Conservation (phyloP, 805 yeast species). For the Komagataella kurtzmanii region DNA sequence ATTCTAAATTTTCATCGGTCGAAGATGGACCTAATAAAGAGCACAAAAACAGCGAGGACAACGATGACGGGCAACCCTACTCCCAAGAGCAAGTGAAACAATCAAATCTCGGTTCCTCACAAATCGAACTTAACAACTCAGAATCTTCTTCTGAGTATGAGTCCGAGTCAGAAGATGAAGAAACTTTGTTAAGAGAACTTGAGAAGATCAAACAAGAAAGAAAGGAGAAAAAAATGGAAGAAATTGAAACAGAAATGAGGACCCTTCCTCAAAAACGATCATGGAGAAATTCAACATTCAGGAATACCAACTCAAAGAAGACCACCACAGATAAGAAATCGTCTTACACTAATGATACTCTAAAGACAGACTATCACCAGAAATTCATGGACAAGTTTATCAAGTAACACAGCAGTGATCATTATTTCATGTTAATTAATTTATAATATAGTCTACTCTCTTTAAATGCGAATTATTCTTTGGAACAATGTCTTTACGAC, state of each 20-base stretch:
- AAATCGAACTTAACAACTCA: constrained; percentile 1
- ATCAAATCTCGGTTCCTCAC: not conserved
- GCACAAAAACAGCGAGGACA: constrained; percentile 38
- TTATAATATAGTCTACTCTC: not conserved
- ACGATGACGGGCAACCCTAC: constrained; percentile 12
- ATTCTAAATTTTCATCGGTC: constrained; percentile 6
- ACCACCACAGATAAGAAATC: constrained; percentile 14
- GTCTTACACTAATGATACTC: constrained; percentile 14
- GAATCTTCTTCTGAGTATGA: constrained; percentile 2
- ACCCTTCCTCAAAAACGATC: constrained; percentile 9
- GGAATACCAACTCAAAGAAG: constrained; percentile 2
- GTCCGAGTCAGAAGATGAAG: constrained; percentile 34
- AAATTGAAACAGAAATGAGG: constrained; percentile 9
- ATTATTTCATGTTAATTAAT: not conserved
- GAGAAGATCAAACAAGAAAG: constrained; percentile 22
- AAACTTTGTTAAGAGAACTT: constrained; percentile 28
- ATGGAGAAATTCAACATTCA: constrained; percentile 19
- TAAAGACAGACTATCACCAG: constrained; percentile 25
- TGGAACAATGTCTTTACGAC: constrained; percentile 14
- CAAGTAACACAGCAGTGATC: constrained; percentile 8
- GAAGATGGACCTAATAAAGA: constrained; percentile 23
- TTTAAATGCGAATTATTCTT: not conserved
- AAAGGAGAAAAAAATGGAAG: constrained; percentile 12
- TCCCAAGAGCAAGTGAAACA: not conserved
- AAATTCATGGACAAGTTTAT: constrained; percentile 26